phyloP scores from a whole-genome alignment of 2,329 filamentous ascomycete genomes.

The Claviceps arundinis region DNA sequence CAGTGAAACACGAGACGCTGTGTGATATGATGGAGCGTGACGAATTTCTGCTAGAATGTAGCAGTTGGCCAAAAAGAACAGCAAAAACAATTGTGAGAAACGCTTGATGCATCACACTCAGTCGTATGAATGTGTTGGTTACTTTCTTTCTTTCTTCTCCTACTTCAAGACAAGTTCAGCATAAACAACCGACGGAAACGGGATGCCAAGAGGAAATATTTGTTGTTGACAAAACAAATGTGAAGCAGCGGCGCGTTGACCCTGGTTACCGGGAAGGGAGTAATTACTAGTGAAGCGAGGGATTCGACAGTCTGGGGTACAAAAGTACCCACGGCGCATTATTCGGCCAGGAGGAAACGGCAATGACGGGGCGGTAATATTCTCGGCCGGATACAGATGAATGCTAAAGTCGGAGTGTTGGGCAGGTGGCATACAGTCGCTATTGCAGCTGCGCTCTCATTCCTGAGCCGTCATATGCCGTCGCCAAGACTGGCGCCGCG shows the following conservation, averaged over 20 bases:
- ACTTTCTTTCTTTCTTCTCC: not conserved
- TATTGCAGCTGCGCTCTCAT: not conserved
- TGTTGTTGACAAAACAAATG: not conserved
- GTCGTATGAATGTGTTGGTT: not conserved
- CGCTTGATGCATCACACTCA: not conserved
- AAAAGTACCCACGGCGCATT: not conserved
- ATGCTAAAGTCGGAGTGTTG: not conserved
- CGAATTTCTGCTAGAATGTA: not conserved
- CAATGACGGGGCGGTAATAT: not conserved
- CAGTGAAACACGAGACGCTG: not conserved
- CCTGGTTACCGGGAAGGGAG: not conserved
- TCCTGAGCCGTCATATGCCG: too few relatives aligned
- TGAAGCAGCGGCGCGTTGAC: not conserved
- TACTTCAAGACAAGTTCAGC: not conserved
- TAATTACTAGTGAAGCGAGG: not conserved
- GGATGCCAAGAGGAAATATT: not conserved
- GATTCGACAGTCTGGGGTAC: not conserved
- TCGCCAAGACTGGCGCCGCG: too few relatives aligned
- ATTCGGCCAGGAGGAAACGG: not conserved
- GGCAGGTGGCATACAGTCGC: conserved; percentile 4
- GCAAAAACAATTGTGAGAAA: not conserved
- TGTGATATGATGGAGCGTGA: not conserved
- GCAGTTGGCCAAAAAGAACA: not conserved
- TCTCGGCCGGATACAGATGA: not conserved
- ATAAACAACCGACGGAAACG: not conserved